Evolutionary conservation across 768 basidiomycete species (phyloP), one percentile per base, ranked within the genome.

Genomic region (Russula olivacea): DNA sequence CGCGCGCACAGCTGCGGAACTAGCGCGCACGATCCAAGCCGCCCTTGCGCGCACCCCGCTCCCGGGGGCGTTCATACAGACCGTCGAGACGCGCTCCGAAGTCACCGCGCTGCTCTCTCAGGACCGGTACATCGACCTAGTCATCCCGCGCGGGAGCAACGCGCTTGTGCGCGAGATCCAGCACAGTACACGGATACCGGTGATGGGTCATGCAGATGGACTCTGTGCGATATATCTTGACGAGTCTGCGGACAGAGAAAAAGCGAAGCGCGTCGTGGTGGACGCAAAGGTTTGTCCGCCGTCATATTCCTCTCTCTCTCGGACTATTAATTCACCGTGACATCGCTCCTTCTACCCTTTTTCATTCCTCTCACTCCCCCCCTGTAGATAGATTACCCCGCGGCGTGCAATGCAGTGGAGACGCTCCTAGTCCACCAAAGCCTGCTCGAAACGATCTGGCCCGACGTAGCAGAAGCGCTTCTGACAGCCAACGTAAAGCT

Each of bases 161-260:
- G 83, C 81, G 65, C 84, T 99, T 14, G 97, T 98, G 30, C 80
- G 77, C 68, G 89, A 78, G 72, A 97, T 99, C 62, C 93, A 98
- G 72, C 88, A 89, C 61, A 84, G 79, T 66, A 97, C 96, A 0
- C 81, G 89, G 62, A 98, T 99, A 64, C 89, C 97, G 2, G 97
- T 99, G 49, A 98, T 99, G 94, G 97, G 97, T 1, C 97, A 99
- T 71, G 95, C 97, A 8, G 97, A 99, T 74, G 97, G 97, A 1
- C 76, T 98, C 10, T 99, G 97, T 73, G 83, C 86, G 21, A 84
- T 97, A 6, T 98, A 87, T 73, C 75, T 99, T 6, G 96, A 99
- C 73, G 86, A 89, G 68, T 78, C 80, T 32, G 95, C 95, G 0
- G 83, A 89, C 67, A 69, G 77, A 43, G 81, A 85, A 61, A 98